Conservation (phyloP, 352 stramenopile species). For the Pilasporangium apinafurcum region DNA sequence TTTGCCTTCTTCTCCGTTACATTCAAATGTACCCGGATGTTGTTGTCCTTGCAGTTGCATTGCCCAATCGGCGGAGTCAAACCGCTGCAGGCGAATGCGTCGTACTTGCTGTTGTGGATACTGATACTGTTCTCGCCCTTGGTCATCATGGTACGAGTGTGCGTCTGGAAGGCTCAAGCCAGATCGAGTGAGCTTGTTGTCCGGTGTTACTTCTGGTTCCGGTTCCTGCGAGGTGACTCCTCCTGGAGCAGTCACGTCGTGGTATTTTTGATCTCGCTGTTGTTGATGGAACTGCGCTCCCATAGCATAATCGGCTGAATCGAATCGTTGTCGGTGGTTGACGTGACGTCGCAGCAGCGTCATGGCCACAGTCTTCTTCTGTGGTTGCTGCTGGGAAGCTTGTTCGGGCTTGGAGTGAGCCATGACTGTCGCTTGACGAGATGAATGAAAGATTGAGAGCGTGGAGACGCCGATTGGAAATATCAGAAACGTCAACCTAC, state of each 20-base stretch:
- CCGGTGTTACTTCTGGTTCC: conserved; percentile 2
- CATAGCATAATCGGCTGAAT: conserved; percentile 69
- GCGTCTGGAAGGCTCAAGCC: not conserved
- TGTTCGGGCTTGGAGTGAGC: not conserved
- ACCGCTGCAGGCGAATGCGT: conserved; percentile 54
- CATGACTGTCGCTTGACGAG: not conserved
- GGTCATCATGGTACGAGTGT: not conserved
- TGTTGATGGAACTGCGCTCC: not conserved
- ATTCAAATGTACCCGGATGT: too few species aligned
- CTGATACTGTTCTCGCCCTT: not conserved
- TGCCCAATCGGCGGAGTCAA: conserved; percentile 71
- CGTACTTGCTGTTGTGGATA: conserved; percentile 32
- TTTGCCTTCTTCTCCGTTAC: not conserved
- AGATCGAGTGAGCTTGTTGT: too few species aligned
- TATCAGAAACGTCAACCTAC: not conserved
- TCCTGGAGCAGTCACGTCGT: not conserved
- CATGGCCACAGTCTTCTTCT: conserved; percentile 20
- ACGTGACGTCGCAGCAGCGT: conserved; percentile 45
- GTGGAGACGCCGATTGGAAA: conserved; percentile 3
- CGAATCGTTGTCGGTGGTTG: conserved; percentile 58
- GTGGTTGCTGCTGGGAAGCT: not conserved
- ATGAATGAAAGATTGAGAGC: not conserved
- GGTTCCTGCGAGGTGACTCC: conserved; percentile 3
- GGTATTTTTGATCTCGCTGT: not conserved
- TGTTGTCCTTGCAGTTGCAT: conserved; percentile 24